phyloP scores from a whole-genome alignment of 257 asterid species.

The Avicennia marina region DNA sequence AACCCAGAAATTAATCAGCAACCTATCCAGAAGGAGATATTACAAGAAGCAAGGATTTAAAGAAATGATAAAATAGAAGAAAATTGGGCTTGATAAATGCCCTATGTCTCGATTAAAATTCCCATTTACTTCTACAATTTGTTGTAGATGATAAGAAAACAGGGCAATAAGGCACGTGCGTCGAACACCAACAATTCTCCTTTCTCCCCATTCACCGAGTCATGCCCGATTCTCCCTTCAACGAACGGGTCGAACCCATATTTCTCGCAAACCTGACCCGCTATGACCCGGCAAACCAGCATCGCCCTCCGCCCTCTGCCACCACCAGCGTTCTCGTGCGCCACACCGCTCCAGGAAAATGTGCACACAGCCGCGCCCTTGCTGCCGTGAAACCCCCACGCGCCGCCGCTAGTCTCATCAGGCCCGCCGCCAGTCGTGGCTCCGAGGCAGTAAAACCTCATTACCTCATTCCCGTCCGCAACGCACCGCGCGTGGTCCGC shows the following conservation, averaged over 20 bases:
- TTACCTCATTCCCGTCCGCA: constrained; percentile 94
- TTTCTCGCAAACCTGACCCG: constrained; percentile 69
- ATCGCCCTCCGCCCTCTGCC: constrained; percentile 80
- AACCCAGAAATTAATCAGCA: constrained; percentile 18
- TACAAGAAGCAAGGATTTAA: not conserved
- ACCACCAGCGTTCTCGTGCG: constrained; percentile 81
- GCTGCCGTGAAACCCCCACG: constrained; percentile 47
- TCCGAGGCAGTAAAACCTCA: constrained; percentile 83
- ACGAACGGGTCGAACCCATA: constrained; percentile 36
- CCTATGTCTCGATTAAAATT: no score
- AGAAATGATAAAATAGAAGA: not conserved
- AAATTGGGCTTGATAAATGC: constrained; percentile 17
- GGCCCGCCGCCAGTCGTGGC: constrained; percentile 53
- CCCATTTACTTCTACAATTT: constrained; percentile 70
- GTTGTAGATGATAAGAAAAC: constrained; percentile 79
- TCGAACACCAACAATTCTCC: constrained; percentile 78
- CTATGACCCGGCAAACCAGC: constrained; percentile 87
- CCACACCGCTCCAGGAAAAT: constrained; percentile 65
- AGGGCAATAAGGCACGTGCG: constrained; percentile 85
- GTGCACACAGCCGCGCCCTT: constrained; percentile 66
- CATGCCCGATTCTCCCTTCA: constrained; percentile 46
- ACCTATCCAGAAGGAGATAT: constrained; percentile 2
- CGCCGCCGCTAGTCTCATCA: constrained; percentile 41
- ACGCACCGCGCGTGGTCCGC: constrained; percentile 83
- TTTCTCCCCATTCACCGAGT: constrained; percentile 65